phyloP scores from a whole-genome alignment of 2,329 filamentous ascomycete genomes.

The Pseudogymnoascus sp. region DNA sequence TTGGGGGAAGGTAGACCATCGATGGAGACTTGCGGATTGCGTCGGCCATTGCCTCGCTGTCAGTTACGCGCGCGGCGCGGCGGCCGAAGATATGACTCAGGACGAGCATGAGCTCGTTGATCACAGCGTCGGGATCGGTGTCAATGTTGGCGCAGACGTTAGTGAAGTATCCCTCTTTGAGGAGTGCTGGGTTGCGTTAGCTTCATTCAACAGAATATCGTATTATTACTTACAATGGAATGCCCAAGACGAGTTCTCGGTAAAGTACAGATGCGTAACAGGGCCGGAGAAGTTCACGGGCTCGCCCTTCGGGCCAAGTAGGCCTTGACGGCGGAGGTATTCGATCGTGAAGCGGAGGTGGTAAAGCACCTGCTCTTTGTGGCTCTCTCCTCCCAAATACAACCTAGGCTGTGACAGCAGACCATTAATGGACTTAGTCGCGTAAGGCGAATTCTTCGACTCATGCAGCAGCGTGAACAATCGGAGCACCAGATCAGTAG shows the following conservation, averaged over 20 bases:
- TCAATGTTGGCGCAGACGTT: constrained; percentile 51
- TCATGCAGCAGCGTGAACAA: constrained; percentile 59
- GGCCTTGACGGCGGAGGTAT: constrained; percentile 60
- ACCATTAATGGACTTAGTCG: constrained; percentile 53
- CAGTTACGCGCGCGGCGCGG: constrained; percentile 39
- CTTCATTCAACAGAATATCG: neutral
- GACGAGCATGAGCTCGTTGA: constrained; percentile 57
- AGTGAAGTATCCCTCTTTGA: constrained; percentile 64
- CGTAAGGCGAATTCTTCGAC: constrained; percentile 55
- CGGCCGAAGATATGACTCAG: constrained; percentile 65
- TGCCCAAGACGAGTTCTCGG: constrained; percentile 66
- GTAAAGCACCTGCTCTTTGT: constrained; percentile 62
- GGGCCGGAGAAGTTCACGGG: constrained; percentile 66
- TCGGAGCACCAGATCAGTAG: constrained; percentile 62
- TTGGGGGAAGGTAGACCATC: constrained; percentile 53
- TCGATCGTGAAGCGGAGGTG: constrained; percentile 76
- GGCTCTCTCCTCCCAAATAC: constrained; percentile 61
- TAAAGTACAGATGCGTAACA: constrained; percentile 67
- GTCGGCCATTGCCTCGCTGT: constrained; percentile 40
- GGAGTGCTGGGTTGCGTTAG: constrained; percentile 37
- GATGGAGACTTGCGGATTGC: constrained; percentile 51
- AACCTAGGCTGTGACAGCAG: constrained; percentile 62
- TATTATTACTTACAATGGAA: constrained; percentile 47
- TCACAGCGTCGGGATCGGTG: constrained; percentile 38
- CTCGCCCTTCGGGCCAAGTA: constrained; percentile 51